Evolutionary conservation across 371 early-diverging fungal species (phyloP).

Genomic region (Dinochytrium kinnereticum): DNA sequence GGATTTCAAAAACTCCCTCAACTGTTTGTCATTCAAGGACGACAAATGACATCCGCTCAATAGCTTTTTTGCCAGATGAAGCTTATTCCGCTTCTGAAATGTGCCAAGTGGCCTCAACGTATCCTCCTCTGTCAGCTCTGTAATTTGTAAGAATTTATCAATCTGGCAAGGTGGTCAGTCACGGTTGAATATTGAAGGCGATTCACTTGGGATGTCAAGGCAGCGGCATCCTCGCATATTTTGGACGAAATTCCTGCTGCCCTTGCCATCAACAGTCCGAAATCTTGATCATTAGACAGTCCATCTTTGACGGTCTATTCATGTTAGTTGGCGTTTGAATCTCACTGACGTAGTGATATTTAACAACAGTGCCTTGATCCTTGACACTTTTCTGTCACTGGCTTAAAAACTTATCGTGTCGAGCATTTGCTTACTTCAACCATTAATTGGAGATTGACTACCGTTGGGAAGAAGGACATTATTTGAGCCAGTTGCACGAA

Average conservation of each 20-base stretch:
- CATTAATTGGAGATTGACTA: conserved; percentile 68
- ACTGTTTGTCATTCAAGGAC: neutral
- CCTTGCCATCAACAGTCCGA: conserved; percentile 2
- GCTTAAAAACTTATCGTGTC: neutral
- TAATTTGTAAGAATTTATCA: too few species aligned
- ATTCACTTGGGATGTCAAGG: too few species aligned
- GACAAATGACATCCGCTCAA: neutral
- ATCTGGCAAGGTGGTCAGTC: too few species aligned
- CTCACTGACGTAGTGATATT: neutral
- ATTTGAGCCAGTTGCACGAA: conserved; percentile 63
- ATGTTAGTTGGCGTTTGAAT: neutral
- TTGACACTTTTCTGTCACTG: neutral
- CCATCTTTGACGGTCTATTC: conserved; percentile 7
- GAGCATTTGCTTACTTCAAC: conserved; percentile 47
- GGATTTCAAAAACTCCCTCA: neutral
- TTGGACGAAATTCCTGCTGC: neutral
- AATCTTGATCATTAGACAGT: neutral
- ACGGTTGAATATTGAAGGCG: too few species aligned
- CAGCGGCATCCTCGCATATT: neutral
- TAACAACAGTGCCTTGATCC: neutral
- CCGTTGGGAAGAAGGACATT: conserved; percentile 66
- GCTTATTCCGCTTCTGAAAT: neutral
- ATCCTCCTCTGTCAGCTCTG: too few species aligned
- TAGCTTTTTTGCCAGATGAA: neutral
- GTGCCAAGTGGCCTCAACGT: too few species aligned